Evolutionary conservation across 2,329 filamentous ascomycete species (phyloP).

Genomic region (Epichloe festucae): DNA sequence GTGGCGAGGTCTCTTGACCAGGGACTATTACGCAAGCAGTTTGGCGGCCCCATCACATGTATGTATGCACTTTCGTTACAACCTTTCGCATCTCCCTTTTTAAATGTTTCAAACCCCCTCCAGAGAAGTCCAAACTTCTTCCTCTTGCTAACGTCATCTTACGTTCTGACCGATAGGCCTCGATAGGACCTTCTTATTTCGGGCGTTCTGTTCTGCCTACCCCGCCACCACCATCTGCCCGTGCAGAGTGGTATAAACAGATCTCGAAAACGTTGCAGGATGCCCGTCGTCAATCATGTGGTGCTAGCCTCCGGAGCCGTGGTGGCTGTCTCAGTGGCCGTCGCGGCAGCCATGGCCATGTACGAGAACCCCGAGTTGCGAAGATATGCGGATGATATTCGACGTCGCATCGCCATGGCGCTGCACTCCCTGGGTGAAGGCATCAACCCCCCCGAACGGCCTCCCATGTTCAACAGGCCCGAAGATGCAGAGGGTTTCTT

Average conservation of each 20-base stretch:
- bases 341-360: slow-evolving; percentile 45
- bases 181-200: not conserved
- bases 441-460: slow-evolving; percentile 34
- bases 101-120: not conserved
- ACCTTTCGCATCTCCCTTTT: not conserved
- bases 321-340: slow-evolving; percentile 42
- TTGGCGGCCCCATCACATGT: not conserved
- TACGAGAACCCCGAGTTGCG: slow-evolving; percentile 53
- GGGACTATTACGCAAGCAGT: slow-evolving; percentile 9
- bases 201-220: not conserved
- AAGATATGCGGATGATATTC: slow-evolving; percentile 47
- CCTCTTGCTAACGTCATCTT: not conserved
- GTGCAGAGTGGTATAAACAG: not conserved
- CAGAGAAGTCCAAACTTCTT: not conserved
- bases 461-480: slow-evolving; percentile 50
- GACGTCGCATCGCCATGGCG: slow-evolving; percentile 47
- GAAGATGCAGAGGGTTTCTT: slow-evolving; percentile 54
- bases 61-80: slow-evolving; percentile 3
- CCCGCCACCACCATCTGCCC: not conserved
- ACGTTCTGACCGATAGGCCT: not conserved
- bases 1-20: slow-evolving; percentile 8
- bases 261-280: slow-evolving; percentile 13
- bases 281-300: slow-evolving; percentile 43
- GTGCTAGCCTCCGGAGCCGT: slow-evolving; percentile 43
- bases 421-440: slow-evolving; percentile 46